phyloP scores from a whole-genome alignment of 2,329 filamentous ascomycete species.

The Scytalidium sp. region DNA sequence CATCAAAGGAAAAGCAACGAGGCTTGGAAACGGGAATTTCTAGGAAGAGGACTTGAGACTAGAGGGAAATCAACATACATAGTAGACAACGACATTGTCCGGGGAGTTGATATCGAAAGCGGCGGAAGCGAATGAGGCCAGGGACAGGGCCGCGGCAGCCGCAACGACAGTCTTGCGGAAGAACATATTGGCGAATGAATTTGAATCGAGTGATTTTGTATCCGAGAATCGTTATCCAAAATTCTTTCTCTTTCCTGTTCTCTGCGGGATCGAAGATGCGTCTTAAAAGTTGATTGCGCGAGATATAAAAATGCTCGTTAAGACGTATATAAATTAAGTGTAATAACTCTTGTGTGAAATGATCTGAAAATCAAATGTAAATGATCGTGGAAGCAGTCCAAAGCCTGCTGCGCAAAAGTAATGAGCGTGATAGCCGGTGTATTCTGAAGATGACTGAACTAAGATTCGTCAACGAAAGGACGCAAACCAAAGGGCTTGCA shows the following conservation, averaged over 20 bases:
- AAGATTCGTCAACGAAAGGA: slow-evolving; percentile 27
- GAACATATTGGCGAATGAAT: slow-evolving; percentile 24
- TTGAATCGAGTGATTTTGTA: neutral
- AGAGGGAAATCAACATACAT: slow-evolving; percentile 26
- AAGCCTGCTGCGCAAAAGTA: slow-evolving; percentile 17
- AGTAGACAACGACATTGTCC: slow-evolving; percentile 40
- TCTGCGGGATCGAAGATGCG: no score
- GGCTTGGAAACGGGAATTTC: neutral
- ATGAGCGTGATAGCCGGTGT: slow-evolving; percentile 18
- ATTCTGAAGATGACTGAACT: slow-evolving; percentile 9
- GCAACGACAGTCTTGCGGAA: slow-evolving; percentile 20
- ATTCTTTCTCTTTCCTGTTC: neutral
- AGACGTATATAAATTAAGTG: neutral
- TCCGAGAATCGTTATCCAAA: neutral
- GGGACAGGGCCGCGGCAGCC: slow-evolving; percentile 19
- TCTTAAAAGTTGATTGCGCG: no score
- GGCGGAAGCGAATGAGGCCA: slow-evolving; percentile 16
- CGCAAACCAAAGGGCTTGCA: slow-evolving; percentile 32
- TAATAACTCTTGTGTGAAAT: slow-evolving; percentile 5
- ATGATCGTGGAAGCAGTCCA: slow-evolving; percentile 24
- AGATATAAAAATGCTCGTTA: neutral
- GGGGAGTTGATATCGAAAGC: slow-evolving; percentile 30
- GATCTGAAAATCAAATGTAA: slow-evolving; percentile 12
- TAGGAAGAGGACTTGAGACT: neutral
- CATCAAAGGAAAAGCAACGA: no score